These are phyloP conservation scores for Pachysandra terminalis DNA, from an alignment of 164 flowering plant species.

Conservation along the genomic window DNA sequence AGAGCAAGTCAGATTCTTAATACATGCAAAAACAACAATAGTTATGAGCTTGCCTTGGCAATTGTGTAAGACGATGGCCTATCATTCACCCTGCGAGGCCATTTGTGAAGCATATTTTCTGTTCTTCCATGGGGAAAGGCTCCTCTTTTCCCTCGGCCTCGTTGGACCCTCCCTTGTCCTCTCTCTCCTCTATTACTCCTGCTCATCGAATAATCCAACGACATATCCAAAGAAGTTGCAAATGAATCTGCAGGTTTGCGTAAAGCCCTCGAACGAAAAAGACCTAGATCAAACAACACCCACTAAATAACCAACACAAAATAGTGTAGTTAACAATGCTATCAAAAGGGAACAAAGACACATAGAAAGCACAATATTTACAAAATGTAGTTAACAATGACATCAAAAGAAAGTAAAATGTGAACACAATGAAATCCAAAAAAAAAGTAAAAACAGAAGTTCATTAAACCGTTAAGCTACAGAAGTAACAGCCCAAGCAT, in stretches of 20 bases:
- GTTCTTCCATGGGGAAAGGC: conserved; percentile 50
- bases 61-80: conserved; percentile 59
- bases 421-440: too few relatives aligned
- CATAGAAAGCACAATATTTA: too few relatives aligned
- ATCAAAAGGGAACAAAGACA: too few relatives aligned
- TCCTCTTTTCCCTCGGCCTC: conserved; percentile 58
- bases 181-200: conserved; percentile 47
- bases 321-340: too few relatives aligned
- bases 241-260: conserved; percentile 21
- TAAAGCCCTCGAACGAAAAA: too few relatives aligned
- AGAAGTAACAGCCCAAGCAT: too few relatives aligned
- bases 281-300: too few relatives aligned
- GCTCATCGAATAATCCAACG: conserved; percentile 74
- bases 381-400: too few relatives aligned
- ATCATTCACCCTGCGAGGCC: conserved; percentile 62
- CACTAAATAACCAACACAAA: too few relatives aligned
- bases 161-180: conserved; percentile 56
- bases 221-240: conserved; percentile 71
- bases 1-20: conserved; percentile 42
- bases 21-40: conserved; percentile 49
- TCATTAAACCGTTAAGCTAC: too few relatives aligned
- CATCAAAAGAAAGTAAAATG: not conserved
- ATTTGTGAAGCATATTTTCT: conserved; percentile 41
- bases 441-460: too few relatives aligned
- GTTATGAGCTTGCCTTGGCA: conserved; percentile 92